Evolutionary conservation across 164 flowering plant species (phyloP).

Genomic region (Vitis rotundifolia): DNA sequence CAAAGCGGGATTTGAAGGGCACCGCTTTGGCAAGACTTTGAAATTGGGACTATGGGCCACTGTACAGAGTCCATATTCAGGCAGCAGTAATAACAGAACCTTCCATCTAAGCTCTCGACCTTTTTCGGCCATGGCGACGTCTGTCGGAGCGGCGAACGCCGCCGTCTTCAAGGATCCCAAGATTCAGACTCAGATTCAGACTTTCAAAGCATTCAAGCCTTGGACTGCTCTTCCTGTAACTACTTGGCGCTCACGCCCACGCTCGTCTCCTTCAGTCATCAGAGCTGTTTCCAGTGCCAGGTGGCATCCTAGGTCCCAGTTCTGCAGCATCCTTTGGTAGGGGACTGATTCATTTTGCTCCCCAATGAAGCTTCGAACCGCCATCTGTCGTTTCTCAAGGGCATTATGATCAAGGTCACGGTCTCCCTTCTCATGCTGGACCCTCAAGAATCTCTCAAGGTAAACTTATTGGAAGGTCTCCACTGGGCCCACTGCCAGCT

Average conservation of each 20-base stretch:
- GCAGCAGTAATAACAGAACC: no score
- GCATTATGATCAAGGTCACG: constrained; percentile 24
- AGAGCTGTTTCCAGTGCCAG: constrained; percentile 64
- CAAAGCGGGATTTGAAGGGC: no score
- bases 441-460: constrained; percentile 27
- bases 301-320: constrained; percentile 32
- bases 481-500: constrained; percentile 28
- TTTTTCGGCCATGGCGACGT: constrained; percentile 43
- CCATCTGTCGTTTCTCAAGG: constrained; percentile 28
- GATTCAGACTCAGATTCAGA: constrained; percentile 33
- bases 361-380: constrained; percentile 28
- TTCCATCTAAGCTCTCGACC: no score
- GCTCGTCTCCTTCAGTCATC: constrained; percentile 29
- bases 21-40: no score
- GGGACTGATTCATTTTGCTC: constrained; percentile 38
- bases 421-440: constrained; percentile 21
- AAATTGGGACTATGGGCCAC: no score
- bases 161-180: constrained; percentile 42
- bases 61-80: no score
- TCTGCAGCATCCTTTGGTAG: constrained; percentile 33
- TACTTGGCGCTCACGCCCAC: constrained; percentile 15
- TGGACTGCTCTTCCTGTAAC: constrained; percentile 34
- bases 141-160: constrained; percentile 59
- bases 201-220: constrained; percentile 52
- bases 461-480: constrained; percentile 28